These are phyloP conservation scores for Geotrichum fermentans DNA, from an alignment of 1,139 yeast genomes.

Conservation along the genomic window DNA sequence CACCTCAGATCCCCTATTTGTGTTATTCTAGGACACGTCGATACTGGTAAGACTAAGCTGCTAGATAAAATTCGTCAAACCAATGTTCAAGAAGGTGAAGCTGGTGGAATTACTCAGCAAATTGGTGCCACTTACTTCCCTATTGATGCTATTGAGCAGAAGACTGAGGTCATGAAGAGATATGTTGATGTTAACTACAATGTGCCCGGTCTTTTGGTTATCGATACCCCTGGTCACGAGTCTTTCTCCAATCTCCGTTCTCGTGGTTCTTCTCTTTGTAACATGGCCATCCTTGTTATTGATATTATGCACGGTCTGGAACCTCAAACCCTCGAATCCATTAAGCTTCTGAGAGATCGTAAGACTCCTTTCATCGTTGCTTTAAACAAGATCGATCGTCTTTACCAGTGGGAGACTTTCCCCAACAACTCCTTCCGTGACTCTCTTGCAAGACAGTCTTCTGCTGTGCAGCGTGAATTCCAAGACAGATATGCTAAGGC, in stretches of 20 bases:
- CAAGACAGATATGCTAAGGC: conserved; percentile 81
- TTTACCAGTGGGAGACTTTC: conserved; percentile 85
- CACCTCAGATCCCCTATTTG: conserved; percentile 96
- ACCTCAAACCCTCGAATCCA: conserved; percentile 94
- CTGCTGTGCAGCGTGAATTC: conserved; percentile 87
- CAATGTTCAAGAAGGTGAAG: conserved; percentile 99
- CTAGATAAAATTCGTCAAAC: conserved; percentile 97
- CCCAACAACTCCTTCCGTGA: conserved; percentile 96
- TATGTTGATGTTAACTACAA: conserved; percentile 77
- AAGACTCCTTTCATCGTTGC: conserved; percentile 98
- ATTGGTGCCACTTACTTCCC: conserved; percentile 99
- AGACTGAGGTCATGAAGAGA: conserved; percentile 85
- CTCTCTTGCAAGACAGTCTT: conserved; percentile 73
- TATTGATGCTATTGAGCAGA: conserved; percentile 82
- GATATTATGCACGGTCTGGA: conserved; percentile 99
- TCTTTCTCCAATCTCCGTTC: conserved; percentile 95
- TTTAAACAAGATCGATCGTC: conserved; percentile 92
- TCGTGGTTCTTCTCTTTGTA: conserved; percentile 98
- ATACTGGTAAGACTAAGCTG: conserved; percentile 96
- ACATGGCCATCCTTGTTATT: conserved; percentile 95
- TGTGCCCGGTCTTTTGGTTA: conserved; percentile 93
- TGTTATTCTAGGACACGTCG: conserved; percentile 98
- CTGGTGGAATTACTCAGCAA: conserved; percentile 99
- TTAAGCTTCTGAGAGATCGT: conserved; percentile 85
- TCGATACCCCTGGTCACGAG: conserved; percentile 99